Conservation (phyloP, 2,329 filamentous ascomycete genomes). For the Claviceps digitariae region DNA sequence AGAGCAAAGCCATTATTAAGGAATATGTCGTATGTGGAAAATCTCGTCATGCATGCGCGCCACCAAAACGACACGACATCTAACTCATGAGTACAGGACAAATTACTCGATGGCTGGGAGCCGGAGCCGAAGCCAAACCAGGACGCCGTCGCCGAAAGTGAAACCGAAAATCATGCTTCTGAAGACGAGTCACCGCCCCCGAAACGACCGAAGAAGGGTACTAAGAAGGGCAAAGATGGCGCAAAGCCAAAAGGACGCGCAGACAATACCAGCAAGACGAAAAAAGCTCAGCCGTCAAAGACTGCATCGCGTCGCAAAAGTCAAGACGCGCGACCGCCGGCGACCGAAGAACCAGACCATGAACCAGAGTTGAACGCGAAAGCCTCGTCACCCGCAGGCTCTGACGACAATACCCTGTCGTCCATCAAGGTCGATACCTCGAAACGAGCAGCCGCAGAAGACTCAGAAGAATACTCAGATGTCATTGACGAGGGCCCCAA, state of each 20-base stretch:
- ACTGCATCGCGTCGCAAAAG: slow-evolving; percentile 7
- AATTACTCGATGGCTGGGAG: slow-evolving; percentile 23
- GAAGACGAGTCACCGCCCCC: slow-evolving; percentile 19
- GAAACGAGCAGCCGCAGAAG: slow-evolving; percentile 15
- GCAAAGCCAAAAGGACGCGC: not conserved
- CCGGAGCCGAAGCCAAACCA: slow-evolving; percentile 17
- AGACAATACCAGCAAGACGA: slow-evolving; percentile 1
- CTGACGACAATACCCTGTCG: slow-evolving; percentile 10
- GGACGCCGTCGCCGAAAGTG: slow-evolving; percentile 15
- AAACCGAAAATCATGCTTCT: slow-evolving; percentile 20
- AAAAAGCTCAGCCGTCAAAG: slow-evolving; percentile 6
- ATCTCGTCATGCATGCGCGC: not conserved
- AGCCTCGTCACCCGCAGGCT: slow-evolving; percentile 6
- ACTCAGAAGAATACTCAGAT: slow-evolving; percentile 28
- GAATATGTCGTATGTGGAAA: slow-evolving; percentile 33
- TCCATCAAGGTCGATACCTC: slow-evolving; percentile 9
- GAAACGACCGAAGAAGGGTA: slow-evolving; percentile 1
- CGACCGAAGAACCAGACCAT: slow-evolving; percentile 4
- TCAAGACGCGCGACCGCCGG: slow-evolving; percentile 5
- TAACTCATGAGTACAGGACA: slow-evolving; percentile 14
- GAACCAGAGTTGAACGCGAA: slow-evolving; percentile 7
- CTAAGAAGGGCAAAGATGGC: slow-evolving; percentile 17
- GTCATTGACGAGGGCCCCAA: slow-evolving; percentile 61
- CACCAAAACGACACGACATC: not conserved
- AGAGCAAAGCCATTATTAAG: slow-evolving; percentile 45